Conservation (phyloP, 2,329 filamentous ascomycete species). For the Bipolaris cookei region DNA sequence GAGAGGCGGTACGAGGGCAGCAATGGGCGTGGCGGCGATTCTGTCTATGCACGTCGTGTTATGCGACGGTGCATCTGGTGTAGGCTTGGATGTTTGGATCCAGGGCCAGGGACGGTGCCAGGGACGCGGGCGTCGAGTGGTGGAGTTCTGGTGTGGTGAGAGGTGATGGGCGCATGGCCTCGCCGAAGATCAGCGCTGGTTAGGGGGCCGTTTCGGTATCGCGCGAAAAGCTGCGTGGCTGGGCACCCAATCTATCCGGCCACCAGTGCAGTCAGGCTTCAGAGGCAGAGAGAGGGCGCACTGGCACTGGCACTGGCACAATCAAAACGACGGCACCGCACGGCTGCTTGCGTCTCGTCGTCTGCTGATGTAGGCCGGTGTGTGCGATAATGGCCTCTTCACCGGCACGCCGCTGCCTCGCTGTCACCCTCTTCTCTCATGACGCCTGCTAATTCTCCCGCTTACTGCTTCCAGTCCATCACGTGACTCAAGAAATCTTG, state of each 20-base stretch:
- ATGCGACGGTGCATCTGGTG: conserved; percentile 39
- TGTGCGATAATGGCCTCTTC: not conserved
- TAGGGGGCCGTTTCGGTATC: conserved; percentile 32
- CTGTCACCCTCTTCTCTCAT: conserved; percentile 6
- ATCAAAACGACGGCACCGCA: not conserved
- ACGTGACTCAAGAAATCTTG: conserved; percentile 18
- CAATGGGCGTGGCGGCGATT: conserved; percentile 31
- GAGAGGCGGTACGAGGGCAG: conserved; percentile 26
- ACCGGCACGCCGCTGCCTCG: not conserved
- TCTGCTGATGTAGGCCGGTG: not conserved
- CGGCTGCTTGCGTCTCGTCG: not conserved
- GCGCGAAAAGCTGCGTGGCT: conserved; percentile 33
- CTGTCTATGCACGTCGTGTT: conserved; percentile 29
- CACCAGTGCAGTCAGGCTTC: conserved; percentile 7
- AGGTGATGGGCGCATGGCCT: conserved; percentile 35
- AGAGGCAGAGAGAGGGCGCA: not conserved
- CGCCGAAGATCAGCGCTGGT: conserved; percentile 29
- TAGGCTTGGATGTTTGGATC: conserved; percentile 28
- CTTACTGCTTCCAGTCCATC: conserved; percentile 11
- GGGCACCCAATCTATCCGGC: conserved; percentile 25
- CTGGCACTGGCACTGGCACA: conserved; percentile 1
- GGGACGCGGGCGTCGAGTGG: conserved; percentile 35
- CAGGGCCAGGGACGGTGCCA: conserved; percentile 34
- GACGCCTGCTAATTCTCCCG: conserved; percentile 18
- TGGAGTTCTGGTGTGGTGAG: conserved; percentile 33